Conservation (phyloP, 1,284 basidiomycete species). For the Earliella scabrosa region DNA sequence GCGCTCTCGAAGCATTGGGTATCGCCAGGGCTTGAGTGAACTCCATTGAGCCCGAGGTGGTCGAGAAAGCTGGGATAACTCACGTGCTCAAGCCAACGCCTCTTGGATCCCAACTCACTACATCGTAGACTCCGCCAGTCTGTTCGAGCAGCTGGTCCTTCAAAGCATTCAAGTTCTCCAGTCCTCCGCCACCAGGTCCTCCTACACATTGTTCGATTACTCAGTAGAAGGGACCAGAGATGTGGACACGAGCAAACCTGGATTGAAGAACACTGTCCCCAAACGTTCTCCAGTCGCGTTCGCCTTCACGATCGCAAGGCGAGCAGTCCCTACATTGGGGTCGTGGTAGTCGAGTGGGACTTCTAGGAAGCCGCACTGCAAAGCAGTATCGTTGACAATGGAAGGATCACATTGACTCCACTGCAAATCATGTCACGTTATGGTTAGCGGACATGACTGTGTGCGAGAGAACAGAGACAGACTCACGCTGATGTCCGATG, state of each 20-base stretch:
- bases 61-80: not conserved
- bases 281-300: not conserved
- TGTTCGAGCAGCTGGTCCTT: not conserved
- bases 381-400: not conserved
- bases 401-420: not conserved
- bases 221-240: too few relatives aligned
- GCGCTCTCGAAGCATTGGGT: conserved; percentile 12
- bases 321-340: not conserved
- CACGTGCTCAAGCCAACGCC: conserved; percentile 12
- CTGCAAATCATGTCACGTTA: too few relatives aligned
- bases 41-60: not conserved
- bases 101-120: conserved; percentile 18
- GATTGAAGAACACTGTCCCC: conserved; percentile 16
- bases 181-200: not conserved
- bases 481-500: too few relatives aligned
- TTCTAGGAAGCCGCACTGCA: not conserved
- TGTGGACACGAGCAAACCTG: not conserved
- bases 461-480: too few relatives aligned
- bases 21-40: conserved; percentile 5
- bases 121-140: conserved; percentile 11
- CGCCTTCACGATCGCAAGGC: not conserved
- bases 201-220: not conserved
- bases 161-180: not conserved
- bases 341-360: conserved; percentile 5
- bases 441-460: too few relatives aligned